A percentile compares a stretch with the other conserved stretches of the same genome.
phyloP scores from a whole-genome alignment of 2,329 filamentous ascomycete genomes.

The Phoma herbarum region DNA sequence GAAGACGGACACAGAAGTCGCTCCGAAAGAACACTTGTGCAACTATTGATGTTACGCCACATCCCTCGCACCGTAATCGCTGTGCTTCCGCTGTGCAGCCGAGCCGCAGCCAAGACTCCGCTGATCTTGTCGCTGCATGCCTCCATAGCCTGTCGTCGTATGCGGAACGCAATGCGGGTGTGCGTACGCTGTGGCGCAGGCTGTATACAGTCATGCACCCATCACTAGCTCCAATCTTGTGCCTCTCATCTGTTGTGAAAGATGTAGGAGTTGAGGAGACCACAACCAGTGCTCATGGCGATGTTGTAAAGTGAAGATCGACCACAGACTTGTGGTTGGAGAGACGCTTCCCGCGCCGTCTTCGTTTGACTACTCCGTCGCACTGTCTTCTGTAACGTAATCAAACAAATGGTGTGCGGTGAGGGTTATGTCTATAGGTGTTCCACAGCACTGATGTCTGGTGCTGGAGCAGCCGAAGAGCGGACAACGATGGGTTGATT shows the following conservation, averaged over 20 bases:
- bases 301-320: not conserved
- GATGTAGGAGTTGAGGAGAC: not conserved
- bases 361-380: not conserved
- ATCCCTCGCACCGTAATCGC: slow-evolving; percentile 8
- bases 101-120: slow-evolving; percentile 17
- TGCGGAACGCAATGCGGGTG: slow-evolving; percentile 15
- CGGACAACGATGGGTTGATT: not conserved
- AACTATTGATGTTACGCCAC: slow-evolving; percentile 18
- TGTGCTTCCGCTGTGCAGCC: slow-evolving; percentile 11
- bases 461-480: not conserved
- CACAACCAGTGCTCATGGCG: not conserved
- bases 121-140: not conserved
- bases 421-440: not conserved
- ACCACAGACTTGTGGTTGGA: not conserved
- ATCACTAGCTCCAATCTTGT: not conserved
- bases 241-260: not conserved
- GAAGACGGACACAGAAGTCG: slow-evolving; percentile 2
- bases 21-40: slow-evolving; percentile 9
- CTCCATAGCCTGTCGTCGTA: slow-evolving; percentile 7
- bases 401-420: not conserved
- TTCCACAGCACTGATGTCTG: not conserved
- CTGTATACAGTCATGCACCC: not conserved
- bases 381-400: not conserved
- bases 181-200: slow-evolving; percentile 13
- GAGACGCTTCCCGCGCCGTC: not conserved